Evolutionary conservation across 2,329 filamentous ascomycete species (phyloP), one percentile per base, ranked within the genome.

Genomic region (Aschersonia sp.): DNA sequence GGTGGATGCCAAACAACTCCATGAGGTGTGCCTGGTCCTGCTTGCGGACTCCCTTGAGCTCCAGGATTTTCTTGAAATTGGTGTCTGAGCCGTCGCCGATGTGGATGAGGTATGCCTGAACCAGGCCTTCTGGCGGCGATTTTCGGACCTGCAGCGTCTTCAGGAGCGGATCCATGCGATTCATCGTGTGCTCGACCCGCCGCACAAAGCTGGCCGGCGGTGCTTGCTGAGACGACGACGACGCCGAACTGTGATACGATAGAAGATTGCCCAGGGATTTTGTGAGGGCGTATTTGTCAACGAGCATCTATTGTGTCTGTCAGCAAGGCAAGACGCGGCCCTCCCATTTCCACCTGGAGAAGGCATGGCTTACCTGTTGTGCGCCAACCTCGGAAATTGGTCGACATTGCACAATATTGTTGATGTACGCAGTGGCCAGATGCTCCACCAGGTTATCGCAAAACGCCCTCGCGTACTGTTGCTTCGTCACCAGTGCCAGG

Each of bases 31-130:
- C 68, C 58, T 96, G 86, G 51, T 98, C 92, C 51, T 78, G 72
- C 60, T 88, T 90, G 52, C 83, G 78, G 50, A 98, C 83, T 44
- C 92, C 92, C 65, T 98, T 98, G 53, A 98, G 75, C 46, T 98
- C 92, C 43, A 98, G 79, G 50, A 98, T 85, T 68, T 96, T 97
- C 60, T 82, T 82, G 76, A 98, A 98, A 67, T 98, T 98, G 58
- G 79, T 78, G 61, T 97, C 92, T 53, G 85, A 94, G 48, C 85
- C 82, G 70, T 98, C 92, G 55, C 80, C 88, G 54, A 98, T 92
- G 67, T 97, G 92, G 63, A 97, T 94, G 35, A 98, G 80, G 63
- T 98, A 98, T 35, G 92, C 92, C 68, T 97, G 90, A 0, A 98
- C 89, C 4, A 98, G 78, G 2, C 87, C 90, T 69, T 98, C 92